Percentiles rank a stretch among this genome's conserved stretches.
phyloP scores from a whole-genome alignment of 805 yeast genomes.

The Ogataea wickerhamii region DNA sequence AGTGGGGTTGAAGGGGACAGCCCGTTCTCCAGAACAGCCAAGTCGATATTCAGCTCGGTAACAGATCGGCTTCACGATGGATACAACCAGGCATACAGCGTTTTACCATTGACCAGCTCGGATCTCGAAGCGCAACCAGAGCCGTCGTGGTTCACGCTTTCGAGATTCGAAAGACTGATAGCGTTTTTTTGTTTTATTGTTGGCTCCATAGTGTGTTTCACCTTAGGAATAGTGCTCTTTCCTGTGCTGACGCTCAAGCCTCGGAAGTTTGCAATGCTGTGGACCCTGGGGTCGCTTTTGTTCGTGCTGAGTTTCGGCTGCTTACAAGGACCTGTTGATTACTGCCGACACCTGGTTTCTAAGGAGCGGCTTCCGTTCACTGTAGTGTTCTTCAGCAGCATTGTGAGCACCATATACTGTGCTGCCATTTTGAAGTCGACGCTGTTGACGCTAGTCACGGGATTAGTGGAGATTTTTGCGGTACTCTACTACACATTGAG shows the following conservation, averaged over 20 bases:
- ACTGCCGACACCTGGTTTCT: conserved; percentile 68
- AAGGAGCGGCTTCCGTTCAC: conserved; percentile 78
- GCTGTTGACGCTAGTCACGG: conserved; percentile 69
- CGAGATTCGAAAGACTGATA: conserved; percentile 75
- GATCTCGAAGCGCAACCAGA: conserved; percentile 49
- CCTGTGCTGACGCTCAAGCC: conserved; percentile 90
- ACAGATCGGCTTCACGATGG: conserved; percentile 26
- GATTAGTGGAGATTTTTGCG: conserved; percentile 75
- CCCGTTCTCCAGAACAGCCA: conserved; percentile 19
- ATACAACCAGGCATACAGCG: conserved; percentile 54
- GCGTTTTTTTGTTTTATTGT: conserved; percentile 74
- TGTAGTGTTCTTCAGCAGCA: conserved; percentile 73
- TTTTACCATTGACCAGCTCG: conserved; percentile 61
- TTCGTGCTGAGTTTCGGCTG: conserved; percentile 89
- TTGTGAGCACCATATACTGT: conserved; percentile 72
- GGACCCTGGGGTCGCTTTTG: conserved; percentile 88
- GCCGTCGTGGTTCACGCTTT: conserved; percentile 72
- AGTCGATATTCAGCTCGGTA: conserved; percentile 18
- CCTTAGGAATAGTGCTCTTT: conserved; percentile 74
- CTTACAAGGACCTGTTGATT: conserved; percentile 87
- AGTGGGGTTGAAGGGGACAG: conserved; percentile 9
- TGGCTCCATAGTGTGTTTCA: conserved; percentile 78
- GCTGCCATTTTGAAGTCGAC: conserved; percentile 71
- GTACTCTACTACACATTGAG: conserved; percentile 88
- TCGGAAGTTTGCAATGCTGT: conserved; percentile 80